Evolutionary conservation across 2,329 filamentous ascomycete species (phyloP), one percentile per base, ranked within the genome.

Genomic region (Aspergillus tubingensis): DNA sequence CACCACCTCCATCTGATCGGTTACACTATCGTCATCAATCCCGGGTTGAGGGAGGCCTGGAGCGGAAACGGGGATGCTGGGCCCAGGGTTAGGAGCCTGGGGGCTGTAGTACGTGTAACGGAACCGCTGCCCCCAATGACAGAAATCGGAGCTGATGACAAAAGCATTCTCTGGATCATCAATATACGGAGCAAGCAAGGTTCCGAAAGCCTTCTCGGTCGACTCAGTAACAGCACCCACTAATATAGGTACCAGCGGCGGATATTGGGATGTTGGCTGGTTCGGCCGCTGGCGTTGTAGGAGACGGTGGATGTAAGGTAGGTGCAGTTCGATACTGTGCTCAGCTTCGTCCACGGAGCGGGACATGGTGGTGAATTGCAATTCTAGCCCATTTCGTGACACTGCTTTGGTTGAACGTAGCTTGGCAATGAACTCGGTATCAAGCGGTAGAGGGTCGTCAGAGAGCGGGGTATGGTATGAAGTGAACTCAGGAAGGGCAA

Each of bases 301-400:
- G 56, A 91, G 86, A 72, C 93, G 92, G 81, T 92, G 93, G 64
- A 98, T 89, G 72, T 96, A 97, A 0, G 95, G 94, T 8, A 98
- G 83, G 68, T 99, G 95, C 90, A 99, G 96, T 80, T 99, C 95
- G 1, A 98, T 84, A 54, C 91, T 96, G 77, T 99, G 95, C 77
- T 99, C 95, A 5, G 85, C 84, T 63, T 92, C 85, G 70, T 99
- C 95, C 5, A 87, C 81, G 3, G 80, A 70, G 17, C 76, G 77
- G 1, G 84, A 86, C 81, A 97, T 95, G 17, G 69, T 76, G 17
- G 73, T 74, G 59, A 81, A 81, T 50, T 65, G 70, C 52, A 75
- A 60, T 7, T 67, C 73, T n/a, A 71, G 67, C 7, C 72, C 72
- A 51, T 72, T 68, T n/a, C 72, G 63, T 56, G 66, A 72, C 23